Evolutionary conservation across 768 basidiomycete genomes (phyloP), one percentile per base, ranked within the genome.

Genomic region (Naganishia onofrii): DNA sequence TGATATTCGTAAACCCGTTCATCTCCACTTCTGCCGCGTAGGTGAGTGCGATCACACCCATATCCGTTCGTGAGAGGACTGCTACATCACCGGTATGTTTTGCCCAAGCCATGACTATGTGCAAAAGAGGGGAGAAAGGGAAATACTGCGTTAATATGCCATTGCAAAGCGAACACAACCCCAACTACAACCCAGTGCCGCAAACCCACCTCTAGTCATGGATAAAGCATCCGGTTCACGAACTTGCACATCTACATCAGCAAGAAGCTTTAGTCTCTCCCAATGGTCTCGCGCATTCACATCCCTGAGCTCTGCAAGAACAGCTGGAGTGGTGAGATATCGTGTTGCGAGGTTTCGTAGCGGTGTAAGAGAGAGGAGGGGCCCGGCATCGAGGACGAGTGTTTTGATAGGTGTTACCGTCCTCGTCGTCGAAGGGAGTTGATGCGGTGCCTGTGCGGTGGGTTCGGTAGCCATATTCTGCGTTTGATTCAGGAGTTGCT

Each of bases 61-160:
- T 80, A 87, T 99, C 96, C 17, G 93, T 85, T 80, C 89, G 87
- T 17, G 93, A 96, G 46, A 99, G 84, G 56, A 93, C 94, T 52
- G 91, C 84, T 78, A 93, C 94, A 81, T 99, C 96, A 78, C 96
- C 96, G 0, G 95, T 95, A 84, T 91, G 91, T 84, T 93, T 95
- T 3, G 96, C 92, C 81, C 88, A 89, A 71, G 89, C 89, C 67
- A 90, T 91, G 4, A 95, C 96, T 97, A 38, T 53, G 31, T 3
- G 9, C 32, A 12, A 51, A 38, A 36, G 34, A 5, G 34, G 12
- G 6, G n/a, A 28, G 23, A 23, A 28, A 13, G 9, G n/a, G 29
- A 34, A 29, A 21, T 36, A 12, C 23, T 10, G n/a, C 48, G 15
- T 32, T 19, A 38, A n/a, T 19, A 28, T n/a, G n/a, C 66, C 21